phyloP scores from a whole-genome alignment of 345 rosid species.

The Nephelium lappaceum region DNA sequence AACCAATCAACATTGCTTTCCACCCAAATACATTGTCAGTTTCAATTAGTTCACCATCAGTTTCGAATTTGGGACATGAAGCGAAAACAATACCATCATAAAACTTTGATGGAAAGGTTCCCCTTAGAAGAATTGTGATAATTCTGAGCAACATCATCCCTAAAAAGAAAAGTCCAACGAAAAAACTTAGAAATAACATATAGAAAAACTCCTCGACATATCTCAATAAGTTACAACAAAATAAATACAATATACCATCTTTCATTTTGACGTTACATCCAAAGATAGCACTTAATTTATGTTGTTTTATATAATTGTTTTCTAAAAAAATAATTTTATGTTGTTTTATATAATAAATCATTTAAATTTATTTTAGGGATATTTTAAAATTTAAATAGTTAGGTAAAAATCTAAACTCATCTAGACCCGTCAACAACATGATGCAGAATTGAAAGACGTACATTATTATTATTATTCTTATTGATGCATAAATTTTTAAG shows the following conservation, averaged over 20 bases:
- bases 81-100: conserved; percentile 62
- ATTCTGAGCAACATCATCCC: conserved; percentile 98
- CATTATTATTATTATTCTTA: no score
- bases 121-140: conserved; percentile 88
- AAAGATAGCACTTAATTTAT: no score
- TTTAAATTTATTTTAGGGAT: no score
- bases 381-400: no score
- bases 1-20: no score
- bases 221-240: background rate
- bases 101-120: conserved; percentile 87
- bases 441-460: no score
- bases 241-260: conserved; percentile 59
- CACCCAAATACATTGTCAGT: background rate
- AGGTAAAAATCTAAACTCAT: no score
- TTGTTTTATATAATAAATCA: no score
- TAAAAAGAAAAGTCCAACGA: conserved; percentile 36
- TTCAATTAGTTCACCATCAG: conserved; percentile 45
- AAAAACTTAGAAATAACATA: background rate
- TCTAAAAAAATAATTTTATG: no score
- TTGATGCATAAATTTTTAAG: no score
- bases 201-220: background rate
- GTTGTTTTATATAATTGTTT: no score
- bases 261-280: conserved; percentile 58
- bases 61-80: conserved; percentile 74
- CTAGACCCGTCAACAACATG: no score